Evolutionary conservation across 208 protist genomes (phyloP).

Genomic region (Herpetomonas samuelpessoai): DNA sequence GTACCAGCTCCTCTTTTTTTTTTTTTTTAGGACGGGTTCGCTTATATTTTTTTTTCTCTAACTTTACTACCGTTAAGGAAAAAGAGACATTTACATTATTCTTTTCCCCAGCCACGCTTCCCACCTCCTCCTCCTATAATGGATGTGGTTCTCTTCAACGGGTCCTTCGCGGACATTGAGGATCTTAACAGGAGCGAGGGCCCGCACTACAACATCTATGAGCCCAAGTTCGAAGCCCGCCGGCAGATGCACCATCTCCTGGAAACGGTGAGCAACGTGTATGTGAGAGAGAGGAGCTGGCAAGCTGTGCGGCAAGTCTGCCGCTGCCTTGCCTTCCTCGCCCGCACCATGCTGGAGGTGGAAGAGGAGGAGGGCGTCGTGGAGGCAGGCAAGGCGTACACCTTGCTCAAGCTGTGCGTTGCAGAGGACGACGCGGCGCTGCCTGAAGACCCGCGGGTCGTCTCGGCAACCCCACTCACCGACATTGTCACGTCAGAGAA

Average conservation of each 20-base stretch:
- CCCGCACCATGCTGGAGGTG: constrained; percentile 68
- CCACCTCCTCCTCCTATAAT: constrained; percentile 28
- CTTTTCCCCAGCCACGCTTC: too few species aligned
- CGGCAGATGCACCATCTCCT: constrained; percentile 51
- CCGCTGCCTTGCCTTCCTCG: constrained; percentile 64
- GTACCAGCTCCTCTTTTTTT: too few species aligned
- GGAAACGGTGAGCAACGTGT: constrained; percentile 58
- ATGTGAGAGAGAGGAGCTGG: constrained; percentile 24
- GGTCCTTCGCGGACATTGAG: constrained; percentile 50
- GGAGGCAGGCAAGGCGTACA: constrained; percentile 53
- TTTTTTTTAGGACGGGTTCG: too few species aligned
- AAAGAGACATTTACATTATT: too few species aligned
- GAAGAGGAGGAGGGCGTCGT: constrained; percentile 61
- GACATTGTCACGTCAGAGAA: constrained; percentile 29
- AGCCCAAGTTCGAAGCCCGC: constrained; percentile 74
- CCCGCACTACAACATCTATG: constrained; percentile 65
- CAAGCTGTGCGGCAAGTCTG: constrained; percentile 61
- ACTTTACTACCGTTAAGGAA: constrained; percentile 11
- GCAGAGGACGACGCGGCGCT: constrained; percentile 12
- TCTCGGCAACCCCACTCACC: constrained; percentile 27
- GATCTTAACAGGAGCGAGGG: constrained; percentile 58
- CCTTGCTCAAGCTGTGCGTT: constrained; percentile 30
- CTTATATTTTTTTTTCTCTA: constrained; percentile 9
- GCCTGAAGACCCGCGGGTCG: constrained; percentile 19
- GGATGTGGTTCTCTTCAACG: constrained; percentile 42